Base-by-base conservation (phyloP, 2,329 filamentous ascomycete species). In the Phoma herbarum region DNA sequence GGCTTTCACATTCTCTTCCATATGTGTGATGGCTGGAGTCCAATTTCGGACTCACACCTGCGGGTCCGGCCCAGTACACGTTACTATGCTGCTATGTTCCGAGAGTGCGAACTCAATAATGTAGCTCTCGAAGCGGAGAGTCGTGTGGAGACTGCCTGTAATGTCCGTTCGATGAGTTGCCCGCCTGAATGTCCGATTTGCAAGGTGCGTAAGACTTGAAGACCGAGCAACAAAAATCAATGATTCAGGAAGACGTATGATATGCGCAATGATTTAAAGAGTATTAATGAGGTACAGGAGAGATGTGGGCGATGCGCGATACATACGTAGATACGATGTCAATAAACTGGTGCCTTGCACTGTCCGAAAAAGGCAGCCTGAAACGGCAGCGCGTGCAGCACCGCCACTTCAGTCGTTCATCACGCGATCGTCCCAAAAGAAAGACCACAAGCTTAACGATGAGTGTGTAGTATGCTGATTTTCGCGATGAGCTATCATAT, bases 341-440 rank as follows among this genome's bases (percentile, higher is more conserved):
- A 52, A 52, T 55, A 52, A 26, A 60, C 37, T 35, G 57, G 28
- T 56, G 57, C 57, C 57, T 59, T 55, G 57, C 51, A 55, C 57
- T 55, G 57, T 52, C 57, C 51, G 10, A 31, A 55, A 37, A 10
- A 55, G 42, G 52, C 42, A 51, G 52, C 51, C 57, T 60, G 52
- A 60, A 60, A 60, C 57, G 47, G 52, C 45, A 42, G 39, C 29
- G 25, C 31, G 42, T 23, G 33, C 50, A 50, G 33, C 56, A 59
- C 46, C 50, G 56, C 56, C 56, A 59, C 56, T 31, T 12, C 33
- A 20, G 20, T 25, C 25, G 35, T 33, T 35, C 41, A 51, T 50
- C 1, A 22, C 20, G 9, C 9, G 3, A 1, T 18, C 14, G n/a
- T 33, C 11, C 4, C 4, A 1, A 35, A 25, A 33, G 33, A 25